These are phyloP conservation scores for Naganishia cerealis DNA, from an alignment of 1,284 basidiomycete species.

Conservation along the genomic window DNA sequence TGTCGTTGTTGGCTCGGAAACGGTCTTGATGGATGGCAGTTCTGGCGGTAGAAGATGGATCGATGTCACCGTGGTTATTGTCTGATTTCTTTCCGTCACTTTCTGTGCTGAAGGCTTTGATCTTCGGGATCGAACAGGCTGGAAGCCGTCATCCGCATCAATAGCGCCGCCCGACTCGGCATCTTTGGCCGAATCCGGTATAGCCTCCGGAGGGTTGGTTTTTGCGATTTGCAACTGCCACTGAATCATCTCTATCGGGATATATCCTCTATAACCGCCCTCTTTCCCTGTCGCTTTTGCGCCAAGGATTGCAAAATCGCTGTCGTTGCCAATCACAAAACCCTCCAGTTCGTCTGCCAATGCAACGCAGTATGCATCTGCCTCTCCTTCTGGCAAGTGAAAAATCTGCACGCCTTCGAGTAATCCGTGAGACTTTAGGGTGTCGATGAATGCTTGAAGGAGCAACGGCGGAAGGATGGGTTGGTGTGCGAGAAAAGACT, in stretches of 20 bases:
- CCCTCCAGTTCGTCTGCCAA: slow-evolving; percentile 71
- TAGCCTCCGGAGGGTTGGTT: background rate
- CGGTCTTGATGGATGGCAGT: background rate
- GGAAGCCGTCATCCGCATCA: slow-evolving; percentile 61
- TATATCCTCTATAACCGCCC: slow-evolving; percentile 61
- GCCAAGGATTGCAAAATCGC: slow-evolving; percentile 77
- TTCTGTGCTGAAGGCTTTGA: slow-evolving; percentile 10
- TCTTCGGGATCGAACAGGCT: slow-evolving; percentile 55
- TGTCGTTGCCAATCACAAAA: slow-evolving; percentile 76
- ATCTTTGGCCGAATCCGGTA: background rate
- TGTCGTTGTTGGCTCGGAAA: slow-evolving; percentile 51
- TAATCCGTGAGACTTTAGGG: slow-evolving; percentile 58
- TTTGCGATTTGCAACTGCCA: slow-evolving; percentile 58
- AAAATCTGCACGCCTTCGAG: slow-evolving; percentile 37
- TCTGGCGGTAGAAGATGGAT: slow-evolving; percentile 14
- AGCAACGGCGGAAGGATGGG: slow-evolving; percentile 73
- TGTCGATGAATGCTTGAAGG: slow-evolving; percentile 64
- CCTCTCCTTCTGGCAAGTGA: slow-evolving; percentile 76
- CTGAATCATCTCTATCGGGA: slow-evolving; percentile 74
- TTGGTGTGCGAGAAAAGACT: slow-evolving; percentile 70
- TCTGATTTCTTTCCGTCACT: slow-evolving; percentile 18
- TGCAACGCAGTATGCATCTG: slow-evolving; percentile 79
- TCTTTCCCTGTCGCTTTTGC: slow-evolving; percentile 60
- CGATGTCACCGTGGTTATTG: slow-evolving; percentile 14
- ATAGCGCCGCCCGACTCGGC: background rate